phyloP scores from a whole-genome alignment of 1,284 basidiomycete genomes.

The Malassezia brasiliensis region DNA sequence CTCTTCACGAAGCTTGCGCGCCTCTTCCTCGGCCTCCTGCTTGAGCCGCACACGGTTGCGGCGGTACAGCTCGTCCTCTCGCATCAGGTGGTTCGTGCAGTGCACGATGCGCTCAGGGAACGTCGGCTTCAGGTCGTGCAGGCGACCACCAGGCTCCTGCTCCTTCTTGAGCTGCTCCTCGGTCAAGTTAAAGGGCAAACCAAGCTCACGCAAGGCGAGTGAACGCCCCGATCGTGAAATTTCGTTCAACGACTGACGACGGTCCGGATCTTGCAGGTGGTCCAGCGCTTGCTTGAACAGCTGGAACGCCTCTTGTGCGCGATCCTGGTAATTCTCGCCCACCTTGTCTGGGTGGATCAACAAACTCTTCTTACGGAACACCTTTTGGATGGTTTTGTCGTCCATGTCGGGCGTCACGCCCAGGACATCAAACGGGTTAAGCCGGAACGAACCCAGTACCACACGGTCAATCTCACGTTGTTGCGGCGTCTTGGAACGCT shows the following conservation, averaged over 20 bases:
- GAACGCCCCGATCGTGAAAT: constrained; percentile 47
- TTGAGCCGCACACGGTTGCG: constrained; percentile 50
- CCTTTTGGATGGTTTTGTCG: constrained; percentile 53
- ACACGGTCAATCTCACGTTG: constrained; percentile 53
- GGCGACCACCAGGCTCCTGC: constrained; percentile 20
- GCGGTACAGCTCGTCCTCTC: constrained; percentile 55
- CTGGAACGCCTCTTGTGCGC: constrained; percentile 55
- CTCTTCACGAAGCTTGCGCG: constrained; percentile 52
- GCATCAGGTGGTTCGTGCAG: constrained; percentile 53
- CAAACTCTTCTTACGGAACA: constrained; percentile 54
- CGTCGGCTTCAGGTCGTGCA: constrained; percentile 49
- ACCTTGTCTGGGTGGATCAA: constrained; percentile 57
- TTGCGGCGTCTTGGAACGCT: constrained; percentile 31
- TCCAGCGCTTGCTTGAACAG: constrained; percentile 54
- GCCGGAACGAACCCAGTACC: constrained; percentile 52
- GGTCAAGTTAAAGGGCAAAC: constrained; percentile 44
- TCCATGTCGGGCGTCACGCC: constrained; percentile 52
- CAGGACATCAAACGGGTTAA: constrained; percentile 56
- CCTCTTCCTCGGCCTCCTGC: constrained; percentile 55
- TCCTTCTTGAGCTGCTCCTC: constrained; percentile 38
- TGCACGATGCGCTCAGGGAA: constrained; percentile 50
- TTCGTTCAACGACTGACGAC: constrained; percentile 48
- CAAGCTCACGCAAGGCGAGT: constrained; percentile 47
- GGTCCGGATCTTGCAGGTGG: constrained; percentile 44
- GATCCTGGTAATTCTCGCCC: constrained; percentile 49